These are phyloP conservation scores for Amanita muscaria DNA, from an alignment of 768 basidiomycete genomes.

Conservation along the genomic window DNA sequence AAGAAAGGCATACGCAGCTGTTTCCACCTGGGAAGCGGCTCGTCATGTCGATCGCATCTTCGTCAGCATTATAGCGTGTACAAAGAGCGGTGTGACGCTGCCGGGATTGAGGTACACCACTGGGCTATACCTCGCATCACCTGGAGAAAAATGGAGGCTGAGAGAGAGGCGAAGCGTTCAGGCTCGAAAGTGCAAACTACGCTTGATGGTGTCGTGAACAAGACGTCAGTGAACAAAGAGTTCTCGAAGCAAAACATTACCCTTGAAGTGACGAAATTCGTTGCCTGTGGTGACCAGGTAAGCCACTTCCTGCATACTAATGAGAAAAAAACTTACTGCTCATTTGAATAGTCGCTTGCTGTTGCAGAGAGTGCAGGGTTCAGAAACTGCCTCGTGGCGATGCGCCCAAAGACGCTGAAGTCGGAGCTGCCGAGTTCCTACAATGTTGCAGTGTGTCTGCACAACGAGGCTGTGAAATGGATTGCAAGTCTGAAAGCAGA, in stretches of 20 bases:
- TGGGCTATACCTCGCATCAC: not conserved
- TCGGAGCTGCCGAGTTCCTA: too few species aligned
- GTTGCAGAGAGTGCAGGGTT: too few species aligned
- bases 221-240: too few species aligned
- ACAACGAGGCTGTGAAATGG: too few species aligned
- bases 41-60: not conserved
- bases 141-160: not conserved
- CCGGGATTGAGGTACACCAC: not conserved
- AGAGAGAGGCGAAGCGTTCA: too few species aligned
- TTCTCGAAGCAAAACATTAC: not conserved
- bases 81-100: not conserved
- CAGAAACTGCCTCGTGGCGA: too few species aligned
- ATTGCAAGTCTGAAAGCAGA: too few species aligned
- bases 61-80: not conserved
- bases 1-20: not conserved
- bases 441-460: too few species aligned
- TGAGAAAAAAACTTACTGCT: too few species aligned
- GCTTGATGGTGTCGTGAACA: too few species aligned
- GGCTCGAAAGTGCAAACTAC: too few species aligned
- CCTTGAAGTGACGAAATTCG: slow-evolving; percentile 9
- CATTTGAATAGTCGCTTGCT: not conserved
- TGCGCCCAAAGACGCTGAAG: too few species aligned
- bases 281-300: slow-evolving; percentile 14
- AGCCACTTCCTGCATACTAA: not conserved
- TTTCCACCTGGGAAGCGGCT: not conserved